Conservation (phyloP, 75 land plant genomes). For the Pinus albicaulis region DNA sequence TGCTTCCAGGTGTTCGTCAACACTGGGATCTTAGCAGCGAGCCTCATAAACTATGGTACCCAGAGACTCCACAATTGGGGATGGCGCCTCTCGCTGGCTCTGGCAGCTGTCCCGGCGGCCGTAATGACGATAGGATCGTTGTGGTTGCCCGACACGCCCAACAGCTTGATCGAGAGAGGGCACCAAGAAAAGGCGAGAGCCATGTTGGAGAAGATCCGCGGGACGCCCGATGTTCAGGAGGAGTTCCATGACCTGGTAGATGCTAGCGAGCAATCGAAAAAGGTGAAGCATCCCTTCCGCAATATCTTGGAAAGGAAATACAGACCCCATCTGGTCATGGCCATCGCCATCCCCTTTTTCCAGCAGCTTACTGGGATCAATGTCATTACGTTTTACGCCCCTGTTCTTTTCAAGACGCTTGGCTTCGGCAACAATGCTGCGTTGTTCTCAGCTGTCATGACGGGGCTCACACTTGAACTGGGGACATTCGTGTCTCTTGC, state of each 20-base stretch:
- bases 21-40: slow-evolving; percentile 36
- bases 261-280: slow-evolving; percentile 56
- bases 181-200: slow-evolving; percentile 30
- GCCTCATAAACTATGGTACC: slow-evolving; percentile 42
- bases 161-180: slow-evolving; percentile 76
- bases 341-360: slow-evolving; percentile 40
- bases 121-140: slow-evolving; percentile 63
- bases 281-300: slow-evolving; percentile 57
- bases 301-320: slow-evolving; percentile 45
- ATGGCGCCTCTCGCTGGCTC: slow-evolving; percentile 29
- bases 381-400: slow-evolving; percentile 17
- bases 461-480: slow-evolving; percentile 20
- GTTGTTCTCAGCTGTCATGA: slow-evolving; percentile 31
- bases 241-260: slow-evolving; percentile 60
- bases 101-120: slow-evolving; percentile 63
- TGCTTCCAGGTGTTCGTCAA: slow-evolving; percentile 39
- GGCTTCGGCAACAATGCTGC: slow-evolving; percentile 31
- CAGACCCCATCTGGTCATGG: slow-evolving; percentile 61
- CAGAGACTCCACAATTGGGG: slow-evolving; percentile 17
- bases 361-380: slow-evolving; percentile 43
- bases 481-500: slow-evolving; percentile 22
- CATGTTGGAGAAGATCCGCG: slow-evolving; percentile 47
- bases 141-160: slow-evolving; percentile 75
- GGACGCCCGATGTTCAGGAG: slow-evolving; percentile 49
- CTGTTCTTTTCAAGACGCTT: slow-evolving; percentile 34